Conservation (phyloP, 2,329 filamentous ascomycete genomes). For the Talaromyces islandicus region DNA sequence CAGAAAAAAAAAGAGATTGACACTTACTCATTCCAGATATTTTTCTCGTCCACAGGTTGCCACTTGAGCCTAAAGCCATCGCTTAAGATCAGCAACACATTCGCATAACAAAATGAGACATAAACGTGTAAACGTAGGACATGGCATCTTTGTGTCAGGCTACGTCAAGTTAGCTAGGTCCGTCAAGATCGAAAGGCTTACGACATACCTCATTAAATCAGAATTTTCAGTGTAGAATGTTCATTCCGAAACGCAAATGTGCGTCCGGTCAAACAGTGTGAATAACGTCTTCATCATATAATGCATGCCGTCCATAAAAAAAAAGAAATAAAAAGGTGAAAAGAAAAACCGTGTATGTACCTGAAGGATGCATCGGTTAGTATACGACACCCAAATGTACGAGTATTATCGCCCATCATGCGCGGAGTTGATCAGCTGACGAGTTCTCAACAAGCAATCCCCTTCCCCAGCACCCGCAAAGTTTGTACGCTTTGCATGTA, state of each 20-base stretch:
- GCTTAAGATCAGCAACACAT: not conserved
- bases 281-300: constrained; percentile 62
- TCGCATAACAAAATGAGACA: not conserved
- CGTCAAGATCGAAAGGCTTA: constrained; percentile 2
- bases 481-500: constrained; percentile 59
- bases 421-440: constrained; percentile 49
- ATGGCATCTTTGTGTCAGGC: constrained; percentile 39
- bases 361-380: constrained; percentile 3
- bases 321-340: constrained; percentile 6
- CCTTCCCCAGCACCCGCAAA: constrained; percentile 49
- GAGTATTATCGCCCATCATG: not conserved
- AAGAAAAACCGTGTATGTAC: constrained; percentile 21
- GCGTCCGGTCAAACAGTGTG: constrained; percentile 62
- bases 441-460: constrained; percentile 63
- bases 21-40: not conserved
- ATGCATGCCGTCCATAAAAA: constrained; percentile 31
- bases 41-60: not conserved
- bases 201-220: constrained; percentile 61
- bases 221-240: constrained; percentile 60
- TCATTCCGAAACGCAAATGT: constrained; percentile 50
- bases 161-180: constrained; percentile 14
- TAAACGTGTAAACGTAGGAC: constrained; percentile 16
- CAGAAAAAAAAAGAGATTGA: not conserved
- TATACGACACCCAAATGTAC: not conserved
- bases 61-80: not conserved